phyloP scores from a whole-genome alignment of 1,139 yeast species.

The Hemisphaericaspora subhashii region DNA sequence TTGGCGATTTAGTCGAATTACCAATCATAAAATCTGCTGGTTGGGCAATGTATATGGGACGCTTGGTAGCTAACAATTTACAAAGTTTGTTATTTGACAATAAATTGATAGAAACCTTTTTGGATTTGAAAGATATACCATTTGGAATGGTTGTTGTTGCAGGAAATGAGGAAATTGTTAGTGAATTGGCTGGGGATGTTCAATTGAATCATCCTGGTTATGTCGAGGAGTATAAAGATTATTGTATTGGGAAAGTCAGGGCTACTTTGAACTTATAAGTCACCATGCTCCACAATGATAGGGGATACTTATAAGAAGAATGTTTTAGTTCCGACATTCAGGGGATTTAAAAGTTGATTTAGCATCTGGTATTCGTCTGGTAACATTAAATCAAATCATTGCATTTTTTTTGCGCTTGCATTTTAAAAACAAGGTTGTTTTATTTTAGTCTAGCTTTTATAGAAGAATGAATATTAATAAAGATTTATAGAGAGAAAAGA shows the following conservation, averaged over 20 bases:
- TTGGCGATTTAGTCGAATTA: slow-evolving; percentile 44
- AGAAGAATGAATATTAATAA: too few relatives aligned
- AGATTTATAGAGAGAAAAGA: too few relatives aligned
- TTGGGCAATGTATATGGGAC: slow-evolving; percentile 49
- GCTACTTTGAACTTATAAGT: slow-evolving; percentile 19
- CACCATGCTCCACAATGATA: too few relatives aligned
- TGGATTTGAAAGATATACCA: slow-evolving; percentile 36
- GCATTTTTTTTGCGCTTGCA: too few relatives aligned
- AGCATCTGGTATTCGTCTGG: too few relatives aligned
- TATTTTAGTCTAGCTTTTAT: too few relatives aligned
- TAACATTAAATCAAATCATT: too few relatives aligned
- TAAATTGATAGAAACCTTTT: slow-evolving; percentile 34
- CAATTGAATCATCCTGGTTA: slow-evolving; percentile 37
- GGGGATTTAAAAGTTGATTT: too few relatives aligned
- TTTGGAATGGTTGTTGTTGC: slow-evolving; percentile 47
- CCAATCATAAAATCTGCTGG: slow-evolving; percentile 48
- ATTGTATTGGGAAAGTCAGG: slow-evolving; percentile 25
- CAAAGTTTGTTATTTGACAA: slow-evolving; percentile 30
- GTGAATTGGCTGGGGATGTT: slow-evolving; percentile 39
- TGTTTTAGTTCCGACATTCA: too few relatives aligned
- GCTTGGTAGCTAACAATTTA: slow-evolving; percentile 42
- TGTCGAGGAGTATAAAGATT: slow-evolving; percentile 42
- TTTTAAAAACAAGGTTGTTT: too few relatives aligned
- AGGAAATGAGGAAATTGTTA: slow-evolving; percentile 41
- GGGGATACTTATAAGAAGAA: too few relatives aligned